These are phyloP conservation scores for Curvularia sp. DNA, from an alignment of 2,329 filamentous ascomycete species.

Conservation along the genomic window DNA sequence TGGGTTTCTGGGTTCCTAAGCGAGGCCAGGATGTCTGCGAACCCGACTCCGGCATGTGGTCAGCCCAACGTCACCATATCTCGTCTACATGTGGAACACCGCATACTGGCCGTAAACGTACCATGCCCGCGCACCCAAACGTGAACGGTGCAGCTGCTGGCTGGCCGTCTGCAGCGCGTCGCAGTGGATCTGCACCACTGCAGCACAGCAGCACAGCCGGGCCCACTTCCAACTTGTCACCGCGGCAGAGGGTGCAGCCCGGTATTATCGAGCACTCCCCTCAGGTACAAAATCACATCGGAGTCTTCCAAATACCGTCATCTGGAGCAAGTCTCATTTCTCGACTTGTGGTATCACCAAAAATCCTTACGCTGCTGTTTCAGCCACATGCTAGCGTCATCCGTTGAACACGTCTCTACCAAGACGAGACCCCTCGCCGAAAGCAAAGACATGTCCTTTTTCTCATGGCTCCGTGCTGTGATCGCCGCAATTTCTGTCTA, in stretches of 20 bases:
- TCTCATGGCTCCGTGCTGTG: slow-evolving; percentile 18
- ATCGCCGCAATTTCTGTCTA: slow-evolving; percentile 23
- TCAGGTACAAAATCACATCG: slow-evolving; percentile 13
- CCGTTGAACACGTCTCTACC: slow-evolving; percentile 8
- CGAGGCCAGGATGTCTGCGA: slow-evolving; percentile 20
- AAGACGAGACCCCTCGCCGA: slow-evolving; percentile 21
- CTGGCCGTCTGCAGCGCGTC: neutral
- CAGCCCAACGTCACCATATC: slow-evolving; percentile 23
- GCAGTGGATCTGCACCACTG: slow-evolving; percentile 1
- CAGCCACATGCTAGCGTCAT: slow-evolving; percentile 14
- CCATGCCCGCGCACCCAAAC: slow-evolving; percentile 7
- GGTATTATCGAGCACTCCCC: slow-evolving; percentile 6
- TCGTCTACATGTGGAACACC: slow-evolving; percentile 12
- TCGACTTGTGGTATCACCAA: slow-evolving; percentile 3
- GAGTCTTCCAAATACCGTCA: neutral
- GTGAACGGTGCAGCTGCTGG: slow-evolving; percentile 4
- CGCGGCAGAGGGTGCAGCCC: neutral
- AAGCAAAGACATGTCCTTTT: slow-evolving; percentile 18
- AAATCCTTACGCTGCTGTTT: slow-evolving; percentile 6
- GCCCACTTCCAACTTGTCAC: slow-evolving; percentile 6
- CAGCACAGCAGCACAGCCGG: neutral
- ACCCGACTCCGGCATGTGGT: slow-evolving; percentile 19
- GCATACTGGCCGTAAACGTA: slow-evolving; percentile 9
- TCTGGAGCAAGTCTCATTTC: slow-evolving; percentile 1
- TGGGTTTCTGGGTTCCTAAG: slow-evolving; percentile 14